phyloP scores from a whole-genome alignment of 139 green algal species.

The Micractinium conductrix region DNA sequence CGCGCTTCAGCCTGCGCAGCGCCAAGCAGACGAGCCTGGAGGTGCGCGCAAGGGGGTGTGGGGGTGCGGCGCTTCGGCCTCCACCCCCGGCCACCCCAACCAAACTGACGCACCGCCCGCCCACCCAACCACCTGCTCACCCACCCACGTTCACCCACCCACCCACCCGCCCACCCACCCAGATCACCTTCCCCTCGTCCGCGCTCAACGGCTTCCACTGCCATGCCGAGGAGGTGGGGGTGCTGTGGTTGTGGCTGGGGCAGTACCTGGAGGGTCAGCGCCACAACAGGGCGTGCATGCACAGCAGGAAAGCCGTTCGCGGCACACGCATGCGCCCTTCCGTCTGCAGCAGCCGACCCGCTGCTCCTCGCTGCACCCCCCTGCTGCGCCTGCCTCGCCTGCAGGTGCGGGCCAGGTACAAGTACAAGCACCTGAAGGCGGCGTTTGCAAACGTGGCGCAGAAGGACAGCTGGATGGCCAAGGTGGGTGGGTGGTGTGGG shows the following conservation, averaged over 20 bases:
- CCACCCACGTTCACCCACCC: neutral
- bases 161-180: neutral
- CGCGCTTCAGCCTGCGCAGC: constrained; percentile 6
- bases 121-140: neutral
- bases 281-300: too few species aligned
- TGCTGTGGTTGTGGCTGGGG: too few species aligned
- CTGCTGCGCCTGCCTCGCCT: too few species aligned
- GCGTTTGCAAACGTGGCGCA: constrained; percentile 34
- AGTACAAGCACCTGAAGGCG: constrained; percentile 39
- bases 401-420: constrained; percentile 34
- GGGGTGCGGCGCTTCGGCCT: too few species aligned
- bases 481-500: neutral
- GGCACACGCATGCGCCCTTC: too few species aligned
- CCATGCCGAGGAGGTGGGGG: neutral
- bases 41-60: neutral
- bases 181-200: constrained; percentile 17
- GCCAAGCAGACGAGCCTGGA: constrained; percentile 21
- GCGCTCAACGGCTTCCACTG: constrained; percentile 14
- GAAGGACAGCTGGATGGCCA: constrained; percentile 17
- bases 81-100: too few species aligned
- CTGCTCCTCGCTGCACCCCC: too few species aligned
- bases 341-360: too few species aligned
- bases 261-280: too few species aligned
- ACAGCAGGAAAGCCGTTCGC: too few species aligned
- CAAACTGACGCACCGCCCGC: too few species aligned